These are phyloP conservation scores for Microcyclospora tardicrescens DNA, from an alignment of 2,329 filamentous ascomycete genomes.

Conservation along the genomic window DNA sequence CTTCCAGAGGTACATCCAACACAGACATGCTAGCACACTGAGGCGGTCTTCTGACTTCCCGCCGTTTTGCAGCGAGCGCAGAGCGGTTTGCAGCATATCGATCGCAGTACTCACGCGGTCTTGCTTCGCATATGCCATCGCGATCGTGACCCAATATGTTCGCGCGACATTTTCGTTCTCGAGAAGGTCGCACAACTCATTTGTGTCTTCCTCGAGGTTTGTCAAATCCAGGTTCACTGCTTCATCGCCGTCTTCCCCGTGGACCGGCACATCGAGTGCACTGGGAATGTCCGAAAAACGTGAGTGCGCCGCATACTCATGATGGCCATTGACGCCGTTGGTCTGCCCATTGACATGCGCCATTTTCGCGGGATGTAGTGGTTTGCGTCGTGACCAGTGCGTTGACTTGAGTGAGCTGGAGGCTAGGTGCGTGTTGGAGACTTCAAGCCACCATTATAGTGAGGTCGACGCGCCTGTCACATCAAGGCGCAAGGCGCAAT, in stretches of 20 bases:
- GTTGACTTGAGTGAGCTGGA: too few relatives aligned
- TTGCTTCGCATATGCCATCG: constrained; percentile 92
- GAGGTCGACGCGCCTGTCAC: too few relatives aligned
- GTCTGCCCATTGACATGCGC: constrained; percentile 37
- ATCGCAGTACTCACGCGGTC: constrained; percentile 76
- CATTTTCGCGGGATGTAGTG: constrained; percentile 32
- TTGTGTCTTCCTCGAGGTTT: constrained; percentile 72
- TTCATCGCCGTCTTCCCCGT: constrained; percentile 47
- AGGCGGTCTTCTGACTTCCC: constrained; percentile 70
- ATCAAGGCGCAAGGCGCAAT: too few relatives aligned
- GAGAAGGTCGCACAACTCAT: constrained; percentile 90
- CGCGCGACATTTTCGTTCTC: constrained; percentile 88
- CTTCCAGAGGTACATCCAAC: constrained; percentile 86
- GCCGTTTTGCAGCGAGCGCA: constrained; percentile 45
- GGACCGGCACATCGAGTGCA: constrained; percentile 52
- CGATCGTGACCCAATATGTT: constrained; percentile 96
- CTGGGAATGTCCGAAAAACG: constrained; percentile 51
- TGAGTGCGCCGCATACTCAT: constrained; percentile 23
- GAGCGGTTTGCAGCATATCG: constrained; percentile 58
- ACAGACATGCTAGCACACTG: constrained; percentile 69
- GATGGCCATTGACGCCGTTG: constrained; percentile 39
- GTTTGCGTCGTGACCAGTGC: too few relatives aligned
- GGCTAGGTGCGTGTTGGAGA: too few relatives aligned
- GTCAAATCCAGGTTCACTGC: constrained; percentile 89
- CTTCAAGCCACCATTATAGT: too few relatives aligned